Conservation (phyloP, 495 filamentous ascomycete species). For the Trichoderma erinaceum region DNA sequence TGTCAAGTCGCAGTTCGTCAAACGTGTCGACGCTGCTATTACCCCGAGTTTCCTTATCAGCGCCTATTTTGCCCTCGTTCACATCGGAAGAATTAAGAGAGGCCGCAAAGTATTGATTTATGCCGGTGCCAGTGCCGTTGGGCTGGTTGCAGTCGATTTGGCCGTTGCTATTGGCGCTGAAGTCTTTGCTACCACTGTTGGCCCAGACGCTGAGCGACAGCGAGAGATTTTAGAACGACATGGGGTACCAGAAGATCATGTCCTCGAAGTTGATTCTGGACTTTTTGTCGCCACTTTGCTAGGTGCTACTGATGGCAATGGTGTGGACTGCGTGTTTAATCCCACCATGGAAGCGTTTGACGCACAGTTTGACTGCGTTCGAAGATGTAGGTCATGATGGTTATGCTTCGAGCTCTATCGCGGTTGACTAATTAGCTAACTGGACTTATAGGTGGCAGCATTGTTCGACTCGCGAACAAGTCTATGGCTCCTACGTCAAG, state of each 20-base stretch:
- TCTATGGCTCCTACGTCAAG: background rate
- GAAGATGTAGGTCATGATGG: slow-evolving; percentile 18
- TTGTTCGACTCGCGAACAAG: slow-evolving; percentile 21
- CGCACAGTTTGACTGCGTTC: slow-evolving; percentile 19
- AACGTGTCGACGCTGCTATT: background rate
- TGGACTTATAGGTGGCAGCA: slow-evolving; percentile 17
- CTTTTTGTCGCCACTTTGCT: slow-evolving; percentile 32
- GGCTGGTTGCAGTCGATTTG: slow-evolving; percentile 45
- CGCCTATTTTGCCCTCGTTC: slow-evolving; percentile 11
- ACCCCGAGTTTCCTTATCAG: slow-evolving; percentile 5
- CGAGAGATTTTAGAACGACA: slow-evolving; percentile 31
- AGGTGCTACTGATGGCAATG: slow-evolving; percentile 34
- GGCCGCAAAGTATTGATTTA: slow-evolving; percentile 47
- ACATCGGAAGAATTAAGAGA: slow-evolving; percentile 20
- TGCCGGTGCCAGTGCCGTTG: slow-evolving; percentile 40
- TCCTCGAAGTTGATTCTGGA: slow-evolving; percentile 33
- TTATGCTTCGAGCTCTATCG: background rate
- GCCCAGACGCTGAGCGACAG: slow-evolving; percentile 35
- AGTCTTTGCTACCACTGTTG: slow-evolving; percentile 34
- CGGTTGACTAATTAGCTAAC: background rate
- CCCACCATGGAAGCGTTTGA: slow-evolving; percentile 24
- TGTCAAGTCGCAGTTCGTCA: background rate
- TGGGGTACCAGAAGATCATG: slow-evolving; percentile 37
- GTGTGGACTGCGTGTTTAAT: slow-evolving; percentile 54
- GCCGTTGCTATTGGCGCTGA: slow-evolving; percentile 37